Base-by-base conservation (phyloP, 2,329 filamentous ascomycete species). In the Claviceps humidiphila region DNA sequence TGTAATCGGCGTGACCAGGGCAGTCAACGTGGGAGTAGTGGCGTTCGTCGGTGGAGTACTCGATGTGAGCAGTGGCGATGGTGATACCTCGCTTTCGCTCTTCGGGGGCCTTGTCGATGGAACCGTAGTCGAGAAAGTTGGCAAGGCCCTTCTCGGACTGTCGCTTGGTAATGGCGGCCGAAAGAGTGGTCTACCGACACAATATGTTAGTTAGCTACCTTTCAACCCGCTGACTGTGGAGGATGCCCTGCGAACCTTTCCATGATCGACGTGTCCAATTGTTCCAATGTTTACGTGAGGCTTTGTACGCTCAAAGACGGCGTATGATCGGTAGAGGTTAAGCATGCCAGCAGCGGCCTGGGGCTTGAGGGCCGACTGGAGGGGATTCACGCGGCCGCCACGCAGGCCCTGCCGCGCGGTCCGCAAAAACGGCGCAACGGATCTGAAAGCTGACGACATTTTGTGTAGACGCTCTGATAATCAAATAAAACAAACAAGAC, bases 11-110 rank as follows among this genome's bases (percentile, higher is more conserved):
- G 85, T 98, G 93, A 74, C 93, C 93, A 54, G 93, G 93, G 74
- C 93, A 98, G 81, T 98, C 93, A 77, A 98, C 93, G 81, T 98
- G 93, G 65, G 93, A 93, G 76, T 98, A 98, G 78, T 98, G 93
- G 67, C 93, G 85, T 68, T 77, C 78, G 0, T 95, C 88, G 70
- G 93, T 98, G 63, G 88, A 75, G 78, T 97, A 98, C 77, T 98
- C 93, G 75, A 98, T 95, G 75, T 98, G 93, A 60, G 93, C 89
- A 52, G 93, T 94, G 55, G 93, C 90, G 69, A 98, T 98, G 69
- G 93, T 98, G 74, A 98, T 98, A 84, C 93, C 93, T 81, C 93
- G 91, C 81, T 97, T 97, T 68, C 93, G 87, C 81, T 98, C 93
- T 75, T 98, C 93, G 59, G 93, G 93, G 52, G 93, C 93, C 78